Conservation (phyloP, 164 flowering plant genomes). For the Liquidambar formosana region DNA sequence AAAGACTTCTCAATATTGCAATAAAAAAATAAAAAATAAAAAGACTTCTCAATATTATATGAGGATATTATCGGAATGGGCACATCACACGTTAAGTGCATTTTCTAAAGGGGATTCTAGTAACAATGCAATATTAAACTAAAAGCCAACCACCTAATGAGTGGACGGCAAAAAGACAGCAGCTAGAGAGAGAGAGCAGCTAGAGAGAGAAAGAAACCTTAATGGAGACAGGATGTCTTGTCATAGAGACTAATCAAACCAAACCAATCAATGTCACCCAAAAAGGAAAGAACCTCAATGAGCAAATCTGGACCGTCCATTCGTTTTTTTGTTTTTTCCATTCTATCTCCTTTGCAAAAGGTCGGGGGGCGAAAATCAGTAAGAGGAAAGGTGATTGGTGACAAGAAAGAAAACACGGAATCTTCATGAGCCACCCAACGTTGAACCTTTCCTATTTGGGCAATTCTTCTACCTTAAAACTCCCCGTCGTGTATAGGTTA, state of each 20-base stretch:
- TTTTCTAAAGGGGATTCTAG: neutral
- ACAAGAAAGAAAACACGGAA: no score
- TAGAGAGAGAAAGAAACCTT: conserved; percentile 27
- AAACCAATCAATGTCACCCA: conserved; percentile 5
- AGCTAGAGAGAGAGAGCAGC: no score
- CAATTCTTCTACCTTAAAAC: neutral
- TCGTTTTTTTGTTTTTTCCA: no score
- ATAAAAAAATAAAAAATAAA: no score
- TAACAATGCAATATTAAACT: neutral
- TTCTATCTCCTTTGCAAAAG: no score
- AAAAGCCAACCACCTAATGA: conserved; percentile 4
- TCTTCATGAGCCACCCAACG: neutral
- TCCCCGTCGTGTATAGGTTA: neutral
- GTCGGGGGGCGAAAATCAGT: no score
- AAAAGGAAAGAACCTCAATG: neutral
- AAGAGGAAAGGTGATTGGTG: neutral
- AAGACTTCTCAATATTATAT: no score
- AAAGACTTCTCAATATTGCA: no score
- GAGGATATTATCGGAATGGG: no score
- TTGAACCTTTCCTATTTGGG: conserved; percentile 22
- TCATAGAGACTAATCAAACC: conserved; percentile 2
- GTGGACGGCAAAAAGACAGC: conserved; percentile 3
- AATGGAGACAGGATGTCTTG: conserved; percentile 30
- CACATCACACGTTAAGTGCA: no score
- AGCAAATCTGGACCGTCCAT: conserved; percentile 18